Percentiles rank a stretch among this genome's conserved stretches.
Evolutionary conservation across 1,284 basidiomycete genomes (phyloP).

Genomic region (Afroboletus lepidellus): DNA sequence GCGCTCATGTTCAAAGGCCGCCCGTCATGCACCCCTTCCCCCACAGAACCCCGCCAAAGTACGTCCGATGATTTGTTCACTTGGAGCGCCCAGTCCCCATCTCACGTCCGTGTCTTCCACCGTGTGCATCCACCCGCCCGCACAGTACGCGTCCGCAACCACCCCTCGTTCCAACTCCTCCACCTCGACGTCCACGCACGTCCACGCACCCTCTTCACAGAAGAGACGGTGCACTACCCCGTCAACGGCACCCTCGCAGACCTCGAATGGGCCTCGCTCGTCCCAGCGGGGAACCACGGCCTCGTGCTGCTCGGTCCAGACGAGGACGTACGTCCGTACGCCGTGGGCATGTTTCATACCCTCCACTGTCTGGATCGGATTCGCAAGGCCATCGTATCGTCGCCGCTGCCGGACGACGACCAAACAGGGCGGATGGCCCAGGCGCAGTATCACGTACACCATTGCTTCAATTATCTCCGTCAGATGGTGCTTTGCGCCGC

Average conservation of each 20-base stretch:
- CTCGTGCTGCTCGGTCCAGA: conserved; percentile 18
- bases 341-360: conserved; percentile 24
- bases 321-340: conserved; percentile 18
- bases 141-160: conserved; percentile 15
- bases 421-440: not conserved
- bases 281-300: conserved; percentile 31
- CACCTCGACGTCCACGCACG: conserved; percentile 15
- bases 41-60: conserved; percentile 18
- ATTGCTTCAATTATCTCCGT: conserved; percentile 38
- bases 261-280: conserved; percentile 30
- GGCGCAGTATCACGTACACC: conserved; percentile 19
- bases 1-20: conserved; percentile 7
- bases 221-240: conserved; percentile 33
- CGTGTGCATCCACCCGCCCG: not conserved
- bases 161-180: conserved; percentile 16
- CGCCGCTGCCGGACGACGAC: not conserved
- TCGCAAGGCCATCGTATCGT: conserved; percentile 17
- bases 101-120: not conserved
- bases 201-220: conserved; percentile 16
- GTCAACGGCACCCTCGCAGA: conserved; percentile 23
- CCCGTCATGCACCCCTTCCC: not conserved
- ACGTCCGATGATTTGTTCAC: not conserved
- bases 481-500: conserved; percentile 35
- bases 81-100: not conserved
- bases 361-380: conserved; percentile 26